Conservation (phyloP, 345 rosid species). For the Lagerstroemia speciosa region DNA sequence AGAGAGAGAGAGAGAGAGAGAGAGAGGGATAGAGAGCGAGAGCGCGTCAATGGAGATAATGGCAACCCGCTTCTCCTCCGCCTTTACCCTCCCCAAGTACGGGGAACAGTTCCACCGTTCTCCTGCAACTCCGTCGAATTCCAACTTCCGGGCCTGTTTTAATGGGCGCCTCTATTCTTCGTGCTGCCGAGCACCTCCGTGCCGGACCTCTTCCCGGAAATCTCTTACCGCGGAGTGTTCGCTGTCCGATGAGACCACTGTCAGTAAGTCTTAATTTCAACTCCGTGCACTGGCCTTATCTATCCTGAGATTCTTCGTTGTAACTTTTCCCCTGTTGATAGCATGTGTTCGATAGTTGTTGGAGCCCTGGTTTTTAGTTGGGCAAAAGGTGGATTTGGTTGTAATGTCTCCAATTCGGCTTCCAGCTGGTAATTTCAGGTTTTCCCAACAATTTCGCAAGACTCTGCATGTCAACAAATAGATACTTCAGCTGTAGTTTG, state of each 20-base stretch:
- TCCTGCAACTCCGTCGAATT: neutral
- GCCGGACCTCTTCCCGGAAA: neutral
- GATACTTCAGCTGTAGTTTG: too few species aligned
- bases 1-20: neutral
- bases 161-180: neutral
- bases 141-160: neutral
- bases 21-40: too few species aligned
- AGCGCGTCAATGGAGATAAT: conserved; percentile 4
- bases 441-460: neutral
- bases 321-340: neutral
- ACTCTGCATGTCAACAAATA: too few species aligned
- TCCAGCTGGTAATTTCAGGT: neutral
- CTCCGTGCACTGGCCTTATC: too few species aligned
- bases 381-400: too few species aligned
- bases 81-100: conserved; percentile 4
- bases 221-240: conserved; percentile 2
- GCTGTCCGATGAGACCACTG: conserved; percentile 11
- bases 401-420: neutral
- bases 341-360: neutral
- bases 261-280: conserved; percentile 2
- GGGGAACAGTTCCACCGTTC: neutral
- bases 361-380: neutral
- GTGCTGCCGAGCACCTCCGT: neutral
- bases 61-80: conserved; percentile 1
- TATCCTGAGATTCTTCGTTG: neutral